Base-by-base conservation (phyloP, 176 grass and related monocot genomes). In the Eremochloa ophiuroides region DNA sequence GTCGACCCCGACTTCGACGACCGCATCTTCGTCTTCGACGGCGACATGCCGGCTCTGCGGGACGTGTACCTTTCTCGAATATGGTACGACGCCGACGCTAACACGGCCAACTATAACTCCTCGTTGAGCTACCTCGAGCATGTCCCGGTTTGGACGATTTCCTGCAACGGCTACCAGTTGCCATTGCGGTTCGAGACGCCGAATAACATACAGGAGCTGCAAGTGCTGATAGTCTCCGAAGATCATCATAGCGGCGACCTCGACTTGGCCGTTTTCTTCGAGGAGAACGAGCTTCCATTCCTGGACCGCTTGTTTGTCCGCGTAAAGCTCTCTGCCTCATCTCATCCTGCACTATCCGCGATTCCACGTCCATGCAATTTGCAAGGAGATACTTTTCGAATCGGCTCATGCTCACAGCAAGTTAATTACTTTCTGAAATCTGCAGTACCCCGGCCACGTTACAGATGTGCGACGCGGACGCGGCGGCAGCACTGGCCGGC, bases 171-270 rank as follows among this genome's bases (percentile, higher is more conserved):
- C 42, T 42, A 10, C 39, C 8, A 40, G 8, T 10, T 40, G 39
- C 8, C 10, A 9, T 40, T 40, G 8, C 39, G 40, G 40, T 44
- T 44, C 42, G 11, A 47, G 8, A 26, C 77, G 25, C 25, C 74
- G 22, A n/a, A n/a, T n/a, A 94, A 91, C 64, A 51, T 94, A 20
- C 73, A 91, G 44, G 91, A 94, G 68, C 53, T 94, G 31, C 80
- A 91, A 74, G 26, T 91, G 66, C 44, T 84, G 14, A 74, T 94
- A 76, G 18, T 70, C 59, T 82, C 71, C 18, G 47, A 79, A 22
- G 76, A 22, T 8, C 4, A 18, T 6, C 63, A 81, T 20, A n/a
- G n/a, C n/a, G 47, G 71, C 2, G 69, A 78, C 60, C 25, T 91
- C 4, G 20, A 20, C 65, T 13, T 91, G 37, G 14, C 51, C 20